A percentile compares a stretch with the other conserved stretches of the same genome.
Evolutionary conservation across 306 rosid species (phyloP).

Genomic region (Rosa lucieae): DNA sequence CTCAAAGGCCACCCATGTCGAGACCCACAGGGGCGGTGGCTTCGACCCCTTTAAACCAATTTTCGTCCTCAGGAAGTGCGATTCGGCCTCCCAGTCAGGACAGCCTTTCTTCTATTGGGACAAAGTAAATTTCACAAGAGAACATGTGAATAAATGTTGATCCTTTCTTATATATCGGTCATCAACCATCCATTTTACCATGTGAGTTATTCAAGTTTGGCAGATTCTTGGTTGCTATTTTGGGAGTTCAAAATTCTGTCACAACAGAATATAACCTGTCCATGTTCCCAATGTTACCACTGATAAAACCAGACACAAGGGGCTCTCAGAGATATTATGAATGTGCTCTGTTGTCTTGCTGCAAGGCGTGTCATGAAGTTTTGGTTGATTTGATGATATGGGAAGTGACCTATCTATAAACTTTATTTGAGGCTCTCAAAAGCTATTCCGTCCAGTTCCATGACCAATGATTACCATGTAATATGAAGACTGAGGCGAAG

Average conservation of each 20-base stretch:
- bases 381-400: background rate
- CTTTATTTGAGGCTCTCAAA: background rate
- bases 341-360: background rate
- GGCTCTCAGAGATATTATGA: background rate
- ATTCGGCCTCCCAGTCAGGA: conserved; percentile 62
- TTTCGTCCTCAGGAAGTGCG: conserved; percentile 54
- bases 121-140: conserved; percentile 38
- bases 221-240: background rate
- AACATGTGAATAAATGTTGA: conserved; percentile 19
- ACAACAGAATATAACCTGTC: background rate
- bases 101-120: conserved; percentile 53
- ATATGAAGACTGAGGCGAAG: background rate
- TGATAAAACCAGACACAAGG: background rate
- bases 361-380: background rate
- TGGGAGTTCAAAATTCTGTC: background rate
- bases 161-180: conserved; percentile 26
- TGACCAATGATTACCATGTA: background rate
- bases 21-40: conserved; percentile 51
- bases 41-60: conserved; percentile 42
- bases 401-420: background rate
- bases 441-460: background rate
- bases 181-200: conserved; percentile 28
- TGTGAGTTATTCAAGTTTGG: conserved; percentile 27
- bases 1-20: conserved; percentile 60
- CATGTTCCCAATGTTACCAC: background rate